A percentile compares a stretch with the other conserved stretches of the same genome.
Evolutionary conservation across 805 yeast genomes (phyloP).

Genomic region (Yamadazyma akitaensis): DNA sequence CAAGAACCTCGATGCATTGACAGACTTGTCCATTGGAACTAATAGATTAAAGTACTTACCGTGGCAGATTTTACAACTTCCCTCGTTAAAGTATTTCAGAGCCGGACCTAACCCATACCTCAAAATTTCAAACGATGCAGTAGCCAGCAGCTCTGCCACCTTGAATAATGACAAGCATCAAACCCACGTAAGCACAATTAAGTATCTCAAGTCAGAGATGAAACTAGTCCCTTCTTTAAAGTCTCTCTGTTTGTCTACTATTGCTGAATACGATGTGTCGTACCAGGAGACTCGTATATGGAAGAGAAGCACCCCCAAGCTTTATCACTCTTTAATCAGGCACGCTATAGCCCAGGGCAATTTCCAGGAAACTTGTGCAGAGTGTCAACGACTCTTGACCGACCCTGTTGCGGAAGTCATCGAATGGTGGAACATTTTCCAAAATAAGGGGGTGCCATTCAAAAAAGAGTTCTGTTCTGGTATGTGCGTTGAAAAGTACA

Average conservation of each 20-base stretch:
- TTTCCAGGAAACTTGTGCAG: constrained; percentile 51
- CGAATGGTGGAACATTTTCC: constrained; percentile 67
- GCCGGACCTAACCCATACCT: constrained; percentile 54
- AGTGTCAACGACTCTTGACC: constrained; percentile 46
- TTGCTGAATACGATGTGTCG: constrained; percentile 52
- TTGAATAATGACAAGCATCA: constrained; percentile 23
- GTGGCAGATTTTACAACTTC: constrained; percentile 47
- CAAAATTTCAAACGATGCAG: constrained; percentile 25
- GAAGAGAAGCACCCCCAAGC: constrained; percentile 46
- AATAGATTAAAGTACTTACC: constrained; percentile 54
- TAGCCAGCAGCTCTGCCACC: constrained; percentile 12
- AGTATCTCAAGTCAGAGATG: constrained; percentile 18
- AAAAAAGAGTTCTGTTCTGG: constrained; percentile 55
- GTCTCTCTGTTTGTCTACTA: constrained; percentile 44
- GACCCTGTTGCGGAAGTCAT: constrained; percentile 56
- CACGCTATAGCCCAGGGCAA: constrained; percentile 52
- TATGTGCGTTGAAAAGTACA: constrained; percentile 36
- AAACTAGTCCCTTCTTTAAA: constrained; percentile 43
- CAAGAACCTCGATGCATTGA: constrained; percentile 36
- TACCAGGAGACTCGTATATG: constrained; percentile 52
- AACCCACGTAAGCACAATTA: constrained; percentile 25
- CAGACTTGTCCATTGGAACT: constrained; percentile 50
- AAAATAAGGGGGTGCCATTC: constrained; percentile 49
- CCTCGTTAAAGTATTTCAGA: constrained; percentile 41
- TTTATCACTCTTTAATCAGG: constrained; percentile 45